Evolutionary conservation across 2,329 filamentous ascomycete genomes (phyloP).

Genomic region (Fusarium oligoseptatum): DNA sequence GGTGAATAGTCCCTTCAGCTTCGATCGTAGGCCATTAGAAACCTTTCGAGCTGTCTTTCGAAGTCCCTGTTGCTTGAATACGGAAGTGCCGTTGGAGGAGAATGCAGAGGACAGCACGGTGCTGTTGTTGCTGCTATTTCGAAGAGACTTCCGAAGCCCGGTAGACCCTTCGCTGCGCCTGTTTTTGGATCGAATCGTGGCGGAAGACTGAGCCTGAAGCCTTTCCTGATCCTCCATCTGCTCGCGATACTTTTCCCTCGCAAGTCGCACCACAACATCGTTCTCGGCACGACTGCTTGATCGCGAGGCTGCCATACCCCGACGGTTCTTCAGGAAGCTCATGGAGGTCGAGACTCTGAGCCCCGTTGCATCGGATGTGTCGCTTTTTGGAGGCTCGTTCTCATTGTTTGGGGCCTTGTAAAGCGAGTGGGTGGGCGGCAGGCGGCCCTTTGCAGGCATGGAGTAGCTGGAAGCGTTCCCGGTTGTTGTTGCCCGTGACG

Average conservation of each 20-base stretch:
- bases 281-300: constrained; percentile 43
- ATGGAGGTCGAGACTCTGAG: constrained; percentile 67
- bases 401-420: constrained; percentile 42
- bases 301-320: constrained; percentile 39
- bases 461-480: constrained; percentile 30
- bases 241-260: constrained; percentile 53
- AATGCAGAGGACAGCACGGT: constrained; percentile 50
- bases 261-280: constrained; percentile 53
- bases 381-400: constrained; percentile 43
- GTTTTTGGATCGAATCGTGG: constrained; percentile 57
- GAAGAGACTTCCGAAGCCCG: constrained; percentile 64
- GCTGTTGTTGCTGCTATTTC: constrained; percentile 59
- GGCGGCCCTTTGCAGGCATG: constrained; percentile 15
- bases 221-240: constrained; percentile 52
- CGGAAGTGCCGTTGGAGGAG: constrained; percentile 42
- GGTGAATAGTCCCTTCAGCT: constrained; percentile 62
- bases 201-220: constrained; percentile 58
- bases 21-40: constrained; percentile 72
- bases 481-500: constrained; percentile 36
- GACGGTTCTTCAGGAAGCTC: constrained; percentile 61
- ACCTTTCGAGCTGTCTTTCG: constrained; percentile 70
- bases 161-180: constrained; percentile 51
- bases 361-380: background rate
- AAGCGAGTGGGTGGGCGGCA: constrained; percentile 22
- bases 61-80: constrained; percentile 52